Evolutionary conservation across 371 early-diverging fungal genomes (phyloP), one percentile per base, ranked within the genome.

Genomic region (Fennellomyces sp.): DNA sequence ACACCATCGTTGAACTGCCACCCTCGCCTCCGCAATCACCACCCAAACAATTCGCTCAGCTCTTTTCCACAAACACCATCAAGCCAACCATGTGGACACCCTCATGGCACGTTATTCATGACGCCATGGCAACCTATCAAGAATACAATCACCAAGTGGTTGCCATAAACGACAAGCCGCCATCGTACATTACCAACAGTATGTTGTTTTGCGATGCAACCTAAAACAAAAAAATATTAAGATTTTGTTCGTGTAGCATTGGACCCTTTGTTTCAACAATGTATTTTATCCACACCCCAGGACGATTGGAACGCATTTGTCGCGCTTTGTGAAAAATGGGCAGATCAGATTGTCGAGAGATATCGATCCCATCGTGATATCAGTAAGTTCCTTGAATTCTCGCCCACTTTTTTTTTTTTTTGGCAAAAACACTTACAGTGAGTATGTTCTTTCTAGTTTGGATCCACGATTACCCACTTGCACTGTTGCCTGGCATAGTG

Each of bases 391-490:
- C n/a, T n/a, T n/a, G n/a, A n/a, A 41, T 41, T 5, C 6, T 10
- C 35, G 8, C n/a, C 3, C 25, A 21, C 21, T 53, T 21, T 35
- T 17, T 21, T 28, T 12, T 13, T 19, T 28, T 35, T 4, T 19
- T 12, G 39, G 11, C 21, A 38, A 42, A 33, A 25, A 15, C 19
- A 50, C 30, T 52, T 51, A 63, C 17, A 47, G 11, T 31, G 28
- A 39, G 13, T 5, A 39, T 39, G 41, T 19, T 61, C 59, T 83
- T 36, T 12, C 3, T 35, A 88, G 91, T 99, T 33, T 99, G 98
- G 98, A 85, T 98, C 48, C 96, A 99, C 69, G 99, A 99, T 81
- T 99, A 99, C 71, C 98, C 98, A 68, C 75, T 99, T 55, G 89
- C 98, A 88, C 77, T 98, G 36, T 83, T 98, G 7, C 99, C 99